Base-by-base conservation (phyloP, 164 flowering plant genomes). In the Magnolia sinica region DNA sequence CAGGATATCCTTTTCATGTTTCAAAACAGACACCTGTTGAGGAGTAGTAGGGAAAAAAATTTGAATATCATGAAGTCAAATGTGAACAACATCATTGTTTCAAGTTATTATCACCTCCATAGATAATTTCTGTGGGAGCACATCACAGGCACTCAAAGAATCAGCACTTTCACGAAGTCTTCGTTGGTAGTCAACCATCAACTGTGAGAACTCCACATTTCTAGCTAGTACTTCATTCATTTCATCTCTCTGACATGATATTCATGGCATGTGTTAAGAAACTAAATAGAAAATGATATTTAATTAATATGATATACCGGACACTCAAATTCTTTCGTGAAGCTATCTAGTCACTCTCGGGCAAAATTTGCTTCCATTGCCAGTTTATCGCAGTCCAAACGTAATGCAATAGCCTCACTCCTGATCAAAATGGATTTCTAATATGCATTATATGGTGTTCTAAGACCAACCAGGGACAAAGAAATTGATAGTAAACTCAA, bases 121-220 rank as follows among this genome's bases (percentile, higher is more conserved):
- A 27, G 81, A 86, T 68, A 91, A 81, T 80, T 90, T 96, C 73
- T 91, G 82, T 14, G 96, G 88, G n/a, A 80, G 85, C 73, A 94
- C 98, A 77, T 92, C 92, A 19, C 94, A 85, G 24, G 89, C 83
- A 77, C 84, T 79, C 79, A 88, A 18, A 55, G 89, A 85, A 64
- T 92, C 91, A 64, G 91, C 84, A 86, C 84, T 87, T 72, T 94
- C 98, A 51, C 93, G 95, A 67, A 94, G 78, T 84, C 85, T 90
- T 29, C 83, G 79, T 76, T 96, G 98, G 76, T 92, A 87, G 70
- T 90, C 97, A 81, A 92, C 83, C n/a, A 96, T 84, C 76, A 96
- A 72, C 81, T 88, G 95, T 1, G 97, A 88, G 66, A 96, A 91
- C 86, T 96, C 98, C 63, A 92, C 90, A 81, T 96, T 96, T 83